Percentiles rank a stretch among this genome's conserved stretches.
Conservation (phyloP, 805 yeast species). For the Sugiyamaella boreocaroliniensis region DNA sequence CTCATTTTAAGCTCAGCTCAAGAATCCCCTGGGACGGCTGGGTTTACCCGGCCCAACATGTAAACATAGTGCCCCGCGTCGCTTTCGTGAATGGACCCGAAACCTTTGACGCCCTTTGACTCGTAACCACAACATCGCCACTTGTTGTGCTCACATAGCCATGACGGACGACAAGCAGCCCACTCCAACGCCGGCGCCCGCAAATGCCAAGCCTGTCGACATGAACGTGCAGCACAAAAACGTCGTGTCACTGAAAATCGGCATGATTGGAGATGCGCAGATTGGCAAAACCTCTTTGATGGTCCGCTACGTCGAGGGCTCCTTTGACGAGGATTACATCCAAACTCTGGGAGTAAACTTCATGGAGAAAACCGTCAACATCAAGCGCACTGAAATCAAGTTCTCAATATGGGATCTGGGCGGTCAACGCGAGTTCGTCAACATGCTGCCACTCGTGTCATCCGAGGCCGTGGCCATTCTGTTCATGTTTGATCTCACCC, state of each 20-base stretch:
- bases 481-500: slow-evolving; percentile 83
- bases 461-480: slow-evolving; percentile 87
- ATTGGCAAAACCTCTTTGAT: slow-evolving; percentile 93
- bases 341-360: slow-evolving; percentile 94
- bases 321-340: slow-evolving; percentile 84
- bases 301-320: slow-evolving; percentile 96
- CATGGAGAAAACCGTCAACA: slow-evolving; percentile 81
- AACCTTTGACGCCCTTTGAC: background rate
- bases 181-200: slow-evolving; percentile 1
- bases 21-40: background rate
- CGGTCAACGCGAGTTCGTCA: slow-evolving; percentile 89
- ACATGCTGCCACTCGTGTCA: slow-evolving; percentile 90
- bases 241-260: slow-evolving; percentile 58
- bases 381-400: slow-evolving; percentile 79
- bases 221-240: slow-evolving; percentile 24
- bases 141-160: background rate
- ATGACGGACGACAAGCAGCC: background rate
- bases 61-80: background rate
- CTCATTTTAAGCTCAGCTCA: too few relatives aligned
- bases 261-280: slow-evolving; percentile 91
- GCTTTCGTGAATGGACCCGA: background rate
- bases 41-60: background rate
- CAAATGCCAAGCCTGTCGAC: slow-evolving; percentile 22
- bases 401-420: slow-evolving; percentile 95
- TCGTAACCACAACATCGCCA: background rate